These are phyloP conservation scores for Haberlea rhodopensis DNA, from an alignment of 257 asterid species.

Conservation along the genomic window DNA sequence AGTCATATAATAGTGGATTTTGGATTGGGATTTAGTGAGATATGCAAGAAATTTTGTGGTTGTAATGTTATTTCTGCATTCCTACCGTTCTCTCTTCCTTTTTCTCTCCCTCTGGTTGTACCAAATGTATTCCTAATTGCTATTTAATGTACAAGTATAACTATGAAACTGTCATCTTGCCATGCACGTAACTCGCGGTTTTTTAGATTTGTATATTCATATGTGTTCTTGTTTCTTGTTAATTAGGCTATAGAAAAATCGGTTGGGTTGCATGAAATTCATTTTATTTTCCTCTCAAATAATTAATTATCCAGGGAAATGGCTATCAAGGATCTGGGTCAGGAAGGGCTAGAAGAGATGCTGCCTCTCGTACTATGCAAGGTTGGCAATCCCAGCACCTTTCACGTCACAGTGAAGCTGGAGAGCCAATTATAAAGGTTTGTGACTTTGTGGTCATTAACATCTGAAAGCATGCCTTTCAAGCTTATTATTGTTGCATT, in stretches of 20 bases:
- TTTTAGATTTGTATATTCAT: slow-evolving; percentile 1
- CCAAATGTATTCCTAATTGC: not conserved
- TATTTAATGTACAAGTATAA: not conserved
- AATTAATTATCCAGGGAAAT: slow-evolving; percentile 55
- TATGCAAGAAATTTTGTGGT: slow-evolving; percentile 3
- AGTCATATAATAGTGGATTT: not conserved
- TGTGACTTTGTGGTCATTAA: slow-evolving; percentile 24
- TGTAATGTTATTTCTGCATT: not conserved
- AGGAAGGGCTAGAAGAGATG: slow-evolving; percentile 85
- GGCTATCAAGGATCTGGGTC: slow-evolving; percentile 73
- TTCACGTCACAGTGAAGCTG: slow-evolving; percentile 51
- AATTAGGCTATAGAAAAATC: not conserved
- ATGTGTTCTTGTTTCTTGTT: not conserved
- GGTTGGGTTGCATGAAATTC: slow-evolving; percentile 11
- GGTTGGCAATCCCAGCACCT: slow-evolving; percentile 90
- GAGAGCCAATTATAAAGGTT: slow-evolving; percentile 58
- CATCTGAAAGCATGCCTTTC: slow-evolving; percentile 8
- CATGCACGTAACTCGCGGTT: not conserved
- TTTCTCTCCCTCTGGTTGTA: not conserved
- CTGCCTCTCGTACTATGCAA: slow-evolving; percentile 96
- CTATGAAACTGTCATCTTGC: not conserved
- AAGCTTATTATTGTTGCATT: slow-evolving; percentile 16
- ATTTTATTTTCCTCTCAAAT: slow-evolving; percentile 17
- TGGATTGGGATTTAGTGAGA: not conserved
- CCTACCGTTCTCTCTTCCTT: not conserved